Evolutionary conservation across 2,329 filamentous ascomycete genomes (phyloP).

Genomic region (Zopfia rhizophila): DNA sequence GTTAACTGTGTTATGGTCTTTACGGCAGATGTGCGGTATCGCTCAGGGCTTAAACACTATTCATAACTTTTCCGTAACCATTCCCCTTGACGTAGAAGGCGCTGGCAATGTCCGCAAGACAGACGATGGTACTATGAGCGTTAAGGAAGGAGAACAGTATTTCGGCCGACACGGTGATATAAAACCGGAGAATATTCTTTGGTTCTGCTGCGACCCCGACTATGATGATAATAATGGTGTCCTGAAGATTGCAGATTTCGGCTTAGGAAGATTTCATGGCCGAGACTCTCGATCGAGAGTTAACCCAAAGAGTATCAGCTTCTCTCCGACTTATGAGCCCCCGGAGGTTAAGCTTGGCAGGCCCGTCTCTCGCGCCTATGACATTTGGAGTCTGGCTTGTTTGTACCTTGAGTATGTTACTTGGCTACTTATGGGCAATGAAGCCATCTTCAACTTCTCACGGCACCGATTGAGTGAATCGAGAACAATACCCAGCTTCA

Average conservation of each 20-base stretch:
- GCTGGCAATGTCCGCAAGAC: too few relatives aligned
- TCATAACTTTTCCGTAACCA: too few relatives aligned
- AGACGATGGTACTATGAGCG: too few relatives aligned
- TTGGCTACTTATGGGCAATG: constrained; percentile 33
- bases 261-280: constrained; percentile 46
- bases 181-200: constrained; percentile 52
- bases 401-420: constrained; percentile 38
- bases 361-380: constrained; percentile 48
- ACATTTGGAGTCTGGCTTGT: constrained; percentile 48
- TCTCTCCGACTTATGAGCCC: constrained; percentile 50
- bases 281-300: constrained; percentile 41
- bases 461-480: too few relatives aligned
- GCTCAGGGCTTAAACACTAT: too few relatives aligned
- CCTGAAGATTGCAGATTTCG: constrained; percentile 47
- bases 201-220: constrained; percentile 28
- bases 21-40: constrained; percentile 45
- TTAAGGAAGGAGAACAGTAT: constrained; percentile 23
- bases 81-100: too few relatives aligned
- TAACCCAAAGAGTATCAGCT: constrained; percentile 15
- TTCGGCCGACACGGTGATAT: constrained; percentile 49
- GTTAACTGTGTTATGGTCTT: constrained; percentile 32
- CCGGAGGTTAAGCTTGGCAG: constrained; percentile 47
- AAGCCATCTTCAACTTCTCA: too few relatives aligned
- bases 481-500: too few relatives aligned
- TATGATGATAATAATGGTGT: constrained; percentile 12